Evolutionary conservation across 2,329 filamentous ascomycete species (phyloP).

Genomic region (Allantophomopsis lycopodina): DNA sequence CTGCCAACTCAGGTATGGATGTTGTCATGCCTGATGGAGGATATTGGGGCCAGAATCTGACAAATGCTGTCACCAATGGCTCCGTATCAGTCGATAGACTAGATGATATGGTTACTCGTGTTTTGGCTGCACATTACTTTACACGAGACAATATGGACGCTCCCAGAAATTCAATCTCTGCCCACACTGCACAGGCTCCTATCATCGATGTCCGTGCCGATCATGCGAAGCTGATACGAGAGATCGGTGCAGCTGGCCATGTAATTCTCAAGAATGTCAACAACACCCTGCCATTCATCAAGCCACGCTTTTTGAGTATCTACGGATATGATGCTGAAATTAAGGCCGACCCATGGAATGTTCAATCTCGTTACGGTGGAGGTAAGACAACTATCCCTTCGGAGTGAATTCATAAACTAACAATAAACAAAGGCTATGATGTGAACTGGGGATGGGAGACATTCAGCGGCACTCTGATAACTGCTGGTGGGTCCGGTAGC

Average conservation of each 20-base stretch:
- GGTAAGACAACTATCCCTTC: not conserved
- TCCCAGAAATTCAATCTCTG: not conserved
- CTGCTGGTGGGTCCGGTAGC: not conserved
- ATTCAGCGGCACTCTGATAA: not conserved
- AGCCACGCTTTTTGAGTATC: constrained; percentile 35
- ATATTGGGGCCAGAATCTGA: constrained; percentile 30
- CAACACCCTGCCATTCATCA: constrained; percentile 31
- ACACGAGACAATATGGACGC: constrained; percentile 26
- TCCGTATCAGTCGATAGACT: constrained; percentile 78
- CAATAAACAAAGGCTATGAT: not conserved
- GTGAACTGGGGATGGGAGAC: too few relatives aligned
- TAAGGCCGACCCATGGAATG: not conserved
- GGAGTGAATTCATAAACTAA: not conserved
- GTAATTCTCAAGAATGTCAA: constrained; percentile 48
- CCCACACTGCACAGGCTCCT: constrained; percentile 11
- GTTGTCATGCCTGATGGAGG: constrained; percentile 76
- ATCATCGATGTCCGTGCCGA: constrained; percentile 23
- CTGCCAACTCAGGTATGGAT: constrained; percentile 58
- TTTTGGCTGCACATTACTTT: constrained; percentile 57
- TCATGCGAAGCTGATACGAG: constrained; percentile 31
- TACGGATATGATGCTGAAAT: constrained; percentile 43
- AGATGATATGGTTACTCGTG: constrained; percentile 85
- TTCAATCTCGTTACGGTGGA: not conserved
- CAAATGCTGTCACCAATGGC: constrained; percentile 75
- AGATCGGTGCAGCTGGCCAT: constrained; percentile 49